These are phyloP conservation scores for Daldinia loculata DNA, from an alignment of 495 filamentous ascomycete species.

Conservation along the genomic window DNA sequence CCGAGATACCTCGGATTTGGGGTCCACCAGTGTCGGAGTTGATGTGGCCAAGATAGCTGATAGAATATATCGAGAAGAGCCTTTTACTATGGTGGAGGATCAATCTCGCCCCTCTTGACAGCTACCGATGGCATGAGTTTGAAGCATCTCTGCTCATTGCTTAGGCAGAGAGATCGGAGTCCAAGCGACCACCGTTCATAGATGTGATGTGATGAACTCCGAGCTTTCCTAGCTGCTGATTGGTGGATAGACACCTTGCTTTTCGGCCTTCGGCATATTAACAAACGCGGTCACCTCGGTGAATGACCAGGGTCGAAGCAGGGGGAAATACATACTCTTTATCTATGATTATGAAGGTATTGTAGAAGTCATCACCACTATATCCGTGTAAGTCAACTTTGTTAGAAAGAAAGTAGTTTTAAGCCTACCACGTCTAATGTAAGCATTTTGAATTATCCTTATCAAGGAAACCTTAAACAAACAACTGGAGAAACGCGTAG, in stretches of 20 bases:
- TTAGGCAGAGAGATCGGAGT: constrained; percentile 4
- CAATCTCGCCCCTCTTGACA: not conserved
- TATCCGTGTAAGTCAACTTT: not conserved
- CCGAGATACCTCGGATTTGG: not conserved
- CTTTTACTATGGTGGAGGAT: not conserved
- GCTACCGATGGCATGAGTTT: not conserved
- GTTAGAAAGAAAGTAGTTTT: not conserved
- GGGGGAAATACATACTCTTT: not conserved
- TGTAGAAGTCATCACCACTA: not conserved
- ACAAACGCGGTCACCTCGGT: constrained; percentile 6
- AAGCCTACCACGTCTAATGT: not conserved
- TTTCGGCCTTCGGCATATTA: constrained; percentile 29
- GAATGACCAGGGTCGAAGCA: not conserved
- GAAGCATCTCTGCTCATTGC: not conserved
- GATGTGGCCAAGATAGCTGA: not conserved
- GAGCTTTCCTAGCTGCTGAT: constrained; percentile 15
- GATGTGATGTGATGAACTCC: constrained; percentile 13
- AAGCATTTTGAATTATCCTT: not conserved
- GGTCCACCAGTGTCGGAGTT: not conserved
- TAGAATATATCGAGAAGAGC: not conserved
- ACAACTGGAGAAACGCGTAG: not conserved
- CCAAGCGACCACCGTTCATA: not conserved
- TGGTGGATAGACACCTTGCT: constrained; percentile 2
- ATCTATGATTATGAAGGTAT: not conserved
- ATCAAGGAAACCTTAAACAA: not conserved